Evolutionary conservation across 139 green algal species (phyloP).

Genomic region (Closterium sp.): DNA sequence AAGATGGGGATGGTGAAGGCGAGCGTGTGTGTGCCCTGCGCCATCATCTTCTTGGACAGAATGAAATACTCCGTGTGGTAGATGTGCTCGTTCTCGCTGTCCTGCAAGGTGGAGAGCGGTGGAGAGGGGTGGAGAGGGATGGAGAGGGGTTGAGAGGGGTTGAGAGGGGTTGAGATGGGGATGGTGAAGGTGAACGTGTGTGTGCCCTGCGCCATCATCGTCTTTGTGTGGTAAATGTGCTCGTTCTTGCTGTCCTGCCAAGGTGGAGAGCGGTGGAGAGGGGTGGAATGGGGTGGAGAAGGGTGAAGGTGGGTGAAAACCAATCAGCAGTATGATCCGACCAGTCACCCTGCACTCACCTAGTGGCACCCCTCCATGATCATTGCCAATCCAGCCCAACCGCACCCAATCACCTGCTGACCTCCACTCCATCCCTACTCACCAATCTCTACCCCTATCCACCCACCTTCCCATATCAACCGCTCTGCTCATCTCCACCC

Average conservation of each 20-base stretch:
- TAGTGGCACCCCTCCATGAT: no score
- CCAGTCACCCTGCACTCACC: no score
- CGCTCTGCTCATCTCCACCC: background rate
- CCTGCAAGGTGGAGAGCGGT: constrained; percentile 68
- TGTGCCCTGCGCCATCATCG: constrained; percentile 56
- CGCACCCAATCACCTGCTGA: no score
- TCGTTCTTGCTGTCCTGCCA: constrained; percentile 87
- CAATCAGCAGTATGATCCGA: no score
- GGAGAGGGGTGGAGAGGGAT: constrained; percentile 59
- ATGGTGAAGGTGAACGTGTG: constrained; percentile 86
- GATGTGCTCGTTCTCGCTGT: constrained; percentile 88
- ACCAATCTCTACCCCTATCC: background rate
- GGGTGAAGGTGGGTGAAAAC: no score
- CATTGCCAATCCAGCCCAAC: background rate
- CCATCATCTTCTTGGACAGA: constrained; percentile 78
- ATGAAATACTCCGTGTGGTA: constrained; percentile 89
- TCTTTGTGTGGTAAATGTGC: constrained; percentile 91
- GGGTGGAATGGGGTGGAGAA: no score
- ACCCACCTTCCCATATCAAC: no score
- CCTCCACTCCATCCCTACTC: background rate
- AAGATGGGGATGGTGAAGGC: constrained; percentile 95
- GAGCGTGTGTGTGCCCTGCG: constrained; percentile 54
- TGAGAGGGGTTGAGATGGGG: constrained; percentile 84
- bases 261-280: no score
- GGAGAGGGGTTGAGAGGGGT: constrained; percentile 78